These are phyloP conservation scores for Metschnikowia continentalis DNA, from an alignment of 805 yeast species.

Conservation along the genomic window DNA sequence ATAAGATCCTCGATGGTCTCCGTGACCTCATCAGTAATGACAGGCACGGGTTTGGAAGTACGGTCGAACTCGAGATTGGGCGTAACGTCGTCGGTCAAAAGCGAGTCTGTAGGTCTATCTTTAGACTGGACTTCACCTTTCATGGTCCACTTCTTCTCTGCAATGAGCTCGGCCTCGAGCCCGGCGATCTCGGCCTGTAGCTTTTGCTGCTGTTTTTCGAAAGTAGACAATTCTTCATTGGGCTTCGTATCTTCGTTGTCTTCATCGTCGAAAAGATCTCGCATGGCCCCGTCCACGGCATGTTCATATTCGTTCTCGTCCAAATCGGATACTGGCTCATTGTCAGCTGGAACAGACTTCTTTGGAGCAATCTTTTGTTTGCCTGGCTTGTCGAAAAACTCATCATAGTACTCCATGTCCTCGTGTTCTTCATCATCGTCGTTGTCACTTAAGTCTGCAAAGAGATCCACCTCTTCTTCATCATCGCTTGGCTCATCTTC, in stretches of 20 bases:
- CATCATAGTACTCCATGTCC: conserved; percentile 58
- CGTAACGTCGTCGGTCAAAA: conserved; percentile 57
- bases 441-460: conserved; percentile 24
- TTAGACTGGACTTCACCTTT: conserved; percentile 85
- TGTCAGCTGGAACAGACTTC: conserved; percentile 37
- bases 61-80: conserved; percentile 81
- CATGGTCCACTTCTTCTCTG: conserved; percentile 90
- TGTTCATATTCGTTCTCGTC: conserved; percentile 59
- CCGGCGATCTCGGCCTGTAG: conserved; percentile 72
- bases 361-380: conserved; percentile 20
- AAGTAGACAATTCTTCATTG: conserved; percentile 55
- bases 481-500: conserved; percentile 43
- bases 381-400: conserved; percentile 55
- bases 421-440: conserved; percentile 35
- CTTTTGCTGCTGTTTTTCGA: conserved; percentile 76
- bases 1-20: conserved; percentile 86
- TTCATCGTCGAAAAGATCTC: conserved; percentile 55
- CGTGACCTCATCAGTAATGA: conserved; percentile 84
- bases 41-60: conserved; percentile 93
- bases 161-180: conserved; percentile 82
- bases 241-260: conserved; percentile 14
- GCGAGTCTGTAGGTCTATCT: conserved; percentile 80
- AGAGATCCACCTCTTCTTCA: conserved; percentile 41
- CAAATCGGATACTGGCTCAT: conserved; percentile 27
- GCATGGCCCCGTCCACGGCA: conserved; percentile 57